Percentiles rank a stretch among this genome's conserved stretches.
Conservation (phyloP, 192 early-diverging fungal genomes). For the Coemansia sp. region DNA sequence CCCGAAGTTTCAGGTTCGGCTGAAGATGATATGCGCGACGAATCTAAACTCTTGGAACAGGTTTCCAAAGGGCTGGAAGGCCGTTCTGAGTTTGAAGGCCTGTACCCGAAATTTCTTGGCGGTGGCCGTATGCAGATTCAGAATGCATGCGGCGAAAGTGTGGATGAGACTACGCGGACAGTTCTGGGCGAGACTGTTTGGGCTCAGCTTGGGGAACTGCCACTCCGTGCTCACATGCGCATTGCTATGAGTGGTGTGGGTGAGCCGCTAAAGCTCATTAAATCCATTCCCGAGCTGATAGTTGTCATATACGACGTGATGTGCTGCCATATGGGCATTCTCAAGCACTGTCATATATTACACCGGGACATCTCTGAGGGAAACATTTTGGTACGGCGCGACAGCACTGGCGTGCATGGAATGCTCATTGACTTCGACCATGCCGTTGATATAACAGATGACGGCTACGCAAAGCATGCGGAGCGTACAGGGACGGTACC, state of each 20-base stretch:
- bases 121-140: constrained; percentile 9
- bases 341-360: constrained; percentile 8
- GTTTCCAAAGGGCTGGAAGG: constrained; percentile 5
- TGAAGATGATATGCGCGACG: constrained; percentile 5
- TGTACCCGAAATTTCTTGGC: background rate
- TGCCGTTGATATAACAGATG: constrained; percentile 9
- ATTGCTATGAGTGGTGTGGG: constrained; percentile 13
- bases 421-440: constrained; percentile 38
- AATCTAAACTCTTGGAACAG: background rate
- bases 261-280: constrained; percentile 15
- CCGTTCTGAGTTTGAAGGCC: background rate
- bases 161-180: constrained; percentile 5
- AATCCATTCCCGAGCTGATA: constrained; percentile 16
- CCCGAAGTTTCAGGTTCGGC: background rate
- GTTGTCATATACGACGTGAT: constrained; percentile 22
- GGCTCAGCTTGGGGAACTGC: background rate
- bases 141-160: background rate
- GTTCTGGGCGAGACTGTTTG: constrained; percentile 1
- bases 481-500: constrained; percentile 27
- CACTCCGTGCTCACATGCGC: constrained; percentile 14
- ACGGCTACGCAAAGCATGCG: background rate
- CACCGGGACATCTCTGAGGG: constrained; percentile 27
- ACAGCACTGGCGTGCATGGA: constrained; percentile 3
- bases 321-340: constrained; percentile 10
- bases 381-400: constrained; percentile 16